Percentiles rank a stretch among this genome's conserved stretches.
These are phyloP conservation scores for Bipolaris sorokiniana DNA, from an alignment of 2,329 filamentous ascomycete species.

Conservation along the genomic window DNA sequence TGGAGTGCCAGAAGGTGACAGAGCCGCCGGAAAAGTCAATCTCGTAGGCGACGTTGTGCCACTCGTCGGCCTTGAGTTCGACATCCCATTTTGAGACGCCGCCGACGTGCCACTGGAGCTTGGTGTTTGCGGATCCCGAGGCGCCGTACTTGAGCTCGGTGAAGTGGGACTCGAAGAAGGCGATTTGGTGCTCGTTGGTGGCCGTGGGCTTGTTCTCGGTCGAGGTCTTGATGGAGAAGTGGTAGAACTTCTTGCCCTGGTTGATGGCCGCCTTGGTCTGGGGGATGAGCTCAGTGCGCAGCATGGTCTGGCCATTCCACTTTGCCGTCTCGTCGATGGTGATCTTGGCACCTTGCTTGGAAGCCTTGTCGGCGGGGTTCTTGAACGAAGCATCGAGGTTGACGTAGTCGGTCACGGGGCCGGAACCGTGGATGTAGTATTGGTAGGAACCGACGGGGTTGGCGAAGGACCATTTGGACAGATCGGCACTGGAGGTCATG, in stretches of 20 bases:
- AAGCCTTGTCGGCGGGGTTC: slow-evolving; percentile 67
- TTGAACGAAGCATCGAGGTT: slow-evolving; percentile 65
- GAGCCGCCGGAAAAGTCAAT: slow-evolving; percentile 69
- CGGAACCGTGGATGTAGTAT: slow-evolving; percentile 75
- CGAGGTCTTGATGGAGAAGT: slow-evolving; percentile 70
- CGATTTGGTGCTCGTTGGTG: slow-evolving; percentile 70
- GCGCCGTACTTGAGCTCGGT: slow-evolving; percentile 73
- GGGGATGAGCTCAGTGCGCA: slow-evolving; percentile 75
- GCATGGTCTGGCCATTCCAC: slow-evolving; percentile 75
- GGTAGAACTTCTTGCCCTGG: slow-evolving; percentile 70
- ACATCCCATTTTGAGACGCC: slow-evolving; percentile 67
- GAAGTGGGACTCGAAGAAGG: slow-evolving; percentile 72
- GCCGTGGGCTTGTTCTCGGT: slow-evolving; percentile 65
- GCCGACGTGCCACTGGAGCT: slow-evolving; percentile 69
- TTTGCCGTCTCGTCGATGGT: slow-evolving; percentile 69
- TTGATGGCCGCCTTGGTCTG: slow-evolving; percentile 71
- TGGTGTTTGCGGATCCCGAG: slow-evolving; percentile 56
- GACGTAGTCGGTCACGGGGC: slow-evolving; percentile 64
- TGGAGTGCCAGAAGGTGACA: slow-evolving; percentile 74
- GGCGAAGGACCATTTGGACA: slow-evolving; percentile 68
- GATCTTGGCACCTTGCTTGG: slow-evolving; percentile 70
- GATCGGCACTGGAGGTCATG: slow-evolving; percentile 60
- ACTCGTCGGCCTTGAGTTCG: slow-evolving; percentile 66
- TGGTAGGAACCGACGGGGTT: slow-evolving; percentile 74
- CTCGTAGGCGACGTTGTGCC: slow-evolving; percentile 79